A percentile compares a stretch with the other conserved stretches of the same genome.
These are phyloP conservation scores for Nymphaea thermarum DNA, from an alignment of 164 flowering plant species.

Conservation along the genomic window DNA sequence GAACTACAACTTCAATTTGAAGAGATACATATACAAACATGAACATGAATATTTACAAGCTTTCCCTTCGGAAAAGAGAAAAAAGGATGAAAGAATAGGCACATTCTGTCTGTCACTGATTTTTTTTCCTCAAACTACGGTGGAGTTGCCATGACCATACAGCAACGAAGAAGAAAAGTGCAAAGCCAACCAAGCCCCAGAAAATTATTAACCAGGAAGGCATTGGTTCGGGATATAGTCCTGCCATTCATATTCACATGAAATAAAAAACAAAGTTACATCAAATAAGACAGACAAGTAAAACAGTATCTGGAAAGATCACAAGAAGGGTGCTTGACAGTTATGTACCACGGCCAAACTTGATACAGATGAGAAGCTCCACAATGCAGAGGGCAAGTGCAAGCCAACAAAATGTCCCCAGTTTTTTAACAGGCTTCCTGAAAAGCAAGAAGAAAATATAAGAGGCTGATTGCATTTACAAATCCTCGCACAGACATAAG, in stretches of 20 bases:
- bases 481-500: not conserved
- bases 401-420: conserved; percentile 8
- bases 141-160: conserved; percentile 3
- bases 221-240: not conserved
- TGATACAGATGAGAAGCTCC: not conserved
- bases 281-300: not conserved
- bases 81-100: not conserved
- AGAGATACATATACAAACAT: not conserved
- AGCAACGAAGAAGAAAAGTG: not conserved
- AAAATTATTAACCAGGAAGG: conserved; percentile 1
- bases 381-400: conserved; percentile 2
- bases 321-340: not conserved
- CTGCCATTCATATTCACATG: not conserved
- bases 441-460: not conserved
- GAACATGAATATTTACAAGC: not conserved
- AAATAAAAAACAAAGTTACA: not conserved
- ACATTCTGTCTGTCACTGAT: not conserved
- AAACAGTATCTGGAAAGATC: not conserved
- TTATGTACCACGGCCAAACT: not conserved
- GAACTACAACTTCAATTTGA: no score
- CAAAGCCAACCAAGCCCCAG: not conserved
- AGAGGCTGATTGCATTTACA: not conserved
- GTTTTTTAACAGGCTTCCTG: conserved; percentile 6
- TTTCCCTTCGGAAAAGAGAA: not conserved
- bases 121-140: not conserved